phyloP scores from a whole-genome alignment of 805 yeast genomes.

The Teunomyces pallodes region DNA sequence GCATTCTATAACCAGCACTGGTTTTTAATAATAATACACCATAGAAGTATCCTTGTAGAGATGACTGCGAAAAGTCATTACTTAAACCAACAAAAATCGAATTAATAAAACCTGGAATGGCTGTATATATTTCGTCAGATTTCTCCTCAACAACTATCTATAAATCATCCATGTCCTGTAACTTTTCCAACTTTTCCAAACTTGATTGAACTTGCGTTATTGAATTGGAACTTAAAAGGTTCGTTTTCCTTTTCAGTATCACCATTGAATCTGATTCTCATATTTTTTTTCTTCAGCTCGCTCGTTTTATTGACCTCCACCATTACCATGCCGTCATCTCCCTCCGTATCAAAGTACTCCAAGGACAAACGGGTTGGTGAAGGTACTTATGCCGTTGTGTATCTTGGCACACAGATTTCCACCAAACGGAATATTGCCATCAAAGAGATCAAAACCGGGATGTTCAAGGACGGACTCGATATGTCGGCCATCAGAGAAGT shows the following conservation, averaged over 20 bases:
- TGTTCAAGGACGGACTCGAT: conserved; percentile 93
- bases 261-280: too few species aligned
- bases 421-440: conserved; percentile 71
- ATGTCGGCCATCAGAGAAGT: conserved; percentile 97
- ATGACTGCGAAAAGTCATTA: not conserved
- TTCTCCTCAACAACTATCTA: too few species aligned
- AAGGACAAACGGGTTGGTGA: conserved; percentile 91
- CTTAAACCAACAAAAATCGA: not conserved
- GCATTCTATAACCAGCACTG: not conserved
- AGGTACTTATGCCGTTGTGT: conserved; percentile 98
- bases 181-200: too few species aligned
- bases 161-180: too few species aligned
- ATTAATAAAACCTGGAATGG: too few species aligned
- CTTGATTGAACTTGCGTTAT: too few species aligned
- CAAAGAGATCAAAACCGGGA: conserved; percentile 91
- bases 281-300: not conserved
- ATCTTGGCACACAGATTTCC: conserved; percentile 67
- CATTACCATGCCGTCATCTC: not conserved
- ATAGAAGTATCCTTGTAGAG: not conserved
- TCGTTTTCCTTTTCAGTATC: too few species aligned
- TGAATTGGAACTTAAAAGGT: too few species aligned
- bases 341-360: conserved; percentile 24
- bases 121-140: too few species aligned
- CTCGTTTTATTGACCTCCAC: not conserved
- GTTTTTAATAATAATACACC: not conserved